Evolutionary conservation across 805 yeast genomes (phyloP).

Genomic region (Ogataea pini): DNA sequence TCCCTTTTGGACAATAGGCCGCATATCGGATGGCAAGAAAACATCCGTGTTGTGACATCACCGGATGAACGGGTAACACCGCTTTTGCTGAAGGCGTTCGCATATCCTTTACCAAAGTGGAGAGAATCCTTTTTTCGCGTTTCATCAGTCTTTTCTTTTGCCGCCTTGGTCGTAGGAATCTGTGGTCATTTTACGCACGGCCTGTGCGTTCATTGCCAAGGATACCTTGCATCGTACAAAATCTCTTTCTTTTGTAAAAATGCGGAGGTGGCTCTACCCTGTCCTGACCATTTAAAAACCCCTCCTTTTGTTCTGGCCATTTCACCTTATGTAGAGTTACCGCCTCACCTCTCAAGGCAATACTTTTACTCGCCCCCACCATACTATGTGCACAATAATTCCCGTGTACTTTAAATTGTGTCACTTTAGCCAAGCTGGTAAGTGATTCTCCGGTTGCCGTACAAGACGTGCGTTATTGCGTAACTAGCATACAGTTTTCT

Average conservation of each 20-base stretch:
- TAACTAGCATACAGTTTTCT: background rate
- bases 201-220: background rate
- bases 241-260: background rate
- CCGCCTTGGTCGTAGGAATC: background rate
- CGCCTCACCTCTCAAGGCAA: background rate
- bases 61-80: constrained; percentile 1
- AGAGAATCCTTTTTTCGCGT: background rate
- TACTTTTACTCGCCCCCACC: background rate
- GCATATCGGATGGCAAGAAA: background rate
- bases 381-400: background rate
- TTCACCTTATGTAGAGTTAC: background rate
- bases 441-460: background rate
- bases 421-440: background rate
- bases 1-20: background rate
- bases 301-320: background rate
- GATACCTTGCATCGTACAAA: background rate
- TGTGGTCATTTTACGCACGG: background rate
- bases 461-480: background rate
- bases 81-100: background rate
- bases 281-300: background rate
- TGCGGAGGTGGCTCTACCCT: background rate
- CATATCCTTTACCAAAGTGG: background rate
- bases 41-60: background rate
- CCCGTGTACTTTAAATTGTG: background rate
- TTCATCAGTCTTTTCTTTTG: constrained; percentile 2